phyloP scores from a whole-genome alignment of 192 early-diverging fungal genomes.

The Radiomyces spectabilis region DNA sequence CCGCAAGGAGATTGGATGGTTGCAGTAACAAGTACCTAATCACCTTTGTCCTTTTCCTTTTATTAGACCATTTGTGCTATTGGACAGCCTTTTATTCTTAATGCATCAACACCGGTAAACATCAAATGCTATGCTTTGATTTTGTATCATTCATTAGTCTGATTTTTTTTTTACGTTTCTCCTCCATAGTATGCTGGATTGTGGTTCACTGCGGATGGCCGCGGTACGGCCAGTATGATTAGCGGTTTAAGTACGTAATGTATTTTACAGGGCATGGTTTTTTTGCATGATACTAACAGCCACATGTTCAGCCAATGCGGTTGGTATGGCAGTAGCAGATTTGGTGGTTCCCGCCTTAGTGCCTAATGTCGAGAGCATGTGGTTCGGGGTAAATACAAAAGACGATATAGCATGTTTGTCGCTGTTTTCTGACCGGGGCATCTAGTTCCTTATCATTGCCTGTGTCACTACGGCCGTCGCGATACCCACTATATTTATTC shows the following conservation, averaged over 20 bases:
- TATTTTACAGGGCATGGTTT: too few species aligned
- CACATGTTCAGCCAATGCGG: slow-evolving; percentile 24
- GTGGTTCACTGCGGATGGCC: slow-evolving; percentile 43
- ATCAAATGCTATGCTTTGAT: neutral
- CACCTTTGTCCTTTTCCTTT: neutral
- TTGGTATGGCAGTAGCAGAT: slow-evolving; percentile 42
- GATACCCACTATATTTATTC: slow-evolving; percentile 37
- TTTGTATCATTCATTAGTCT: neutral
- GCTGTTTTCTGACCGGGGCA: neutral
- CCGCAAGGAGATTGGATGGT: too few species aligned
- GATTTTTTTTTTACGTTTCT: neutral
- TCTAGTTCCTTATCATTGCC: slow-evolving; percentile 31
- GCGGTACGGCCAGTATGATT: slow-evolving; percentile 43
- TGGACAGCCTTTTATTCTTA: slow-evolving; percentile 51
- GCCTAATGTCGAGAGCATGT: slow-evolving; percentile 17
- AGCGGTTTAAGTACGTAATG: slow-evolving; percentile 27
- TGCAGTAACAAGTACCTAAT: neutral
- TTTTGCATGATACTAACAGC: too few species aligned
- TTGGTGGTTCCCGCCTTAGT: slow-evolving; percentile 41
- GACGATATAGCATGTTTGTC: neutral
- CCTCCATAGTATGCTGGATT: slow-evolving; percentile 38
- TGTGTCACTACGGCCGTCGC: slow-evolving; percentile 30
- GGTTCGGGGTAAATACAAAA: slow-evolving; percentile 25
- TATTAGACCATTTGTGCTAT: slow-evolving; percentile 30
- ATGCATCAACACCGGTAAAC: slow-evolving; percentile 38